Evolutionary conservation across 352 stramenopile genomes (phyloP), one percentile per base, ranked within the genome.

Genomic region (Pseudoperonospora humuli): DNA sequence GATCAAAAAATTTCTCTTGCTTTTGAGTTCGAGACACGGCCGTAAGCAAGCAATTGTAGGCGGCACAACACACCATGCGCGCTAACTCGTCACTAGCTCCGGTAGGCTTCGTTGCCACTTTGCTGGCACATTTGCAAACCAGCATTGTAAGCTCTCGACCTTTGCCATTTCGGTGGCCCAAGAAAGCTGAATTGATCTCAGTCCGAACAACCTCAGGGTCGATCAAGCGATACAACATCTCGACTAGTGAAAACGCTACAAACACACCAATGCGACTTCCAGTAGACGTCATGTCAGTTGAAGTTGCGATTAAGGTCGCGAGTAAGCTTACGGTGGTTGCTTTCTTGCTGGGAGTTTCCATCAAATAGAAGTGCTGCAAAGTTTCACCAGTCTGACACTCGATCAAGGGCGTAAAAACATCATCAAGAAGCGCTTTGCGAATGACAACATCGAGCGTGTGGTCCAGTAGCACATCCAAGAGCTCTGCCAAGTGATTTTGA

Each of bases 1-100:
- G 80, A 40, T 87, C 77, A 37, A 81, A 92, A 43, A 92, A 84
- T 40, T 92, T 92, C 32, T 92, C 77, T 32, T 90, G 75, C 18
- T 87, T 92, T 57, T 92, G 80, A 5, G 80, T 90, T 23, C 72
- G 70, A 1, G 77, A 84, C 17, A 92, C 75, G 2, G 77, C 79
- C 1, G 68, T 84, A 9, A 90, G 58, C 11, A 92, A 49, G 50
- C 80, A 92, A 21, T 63, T 71, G 39, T 89, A 92, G 15, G 80
- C 80, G 38, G 75, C 69, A 41, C 65, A 81, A 34, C 67, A 84
- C 21, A 61, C 34, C 39, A 84, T 72, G 5, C 67, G 62, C 8
- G 54, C 52, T 6, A 59, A 61, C 10, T 80, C 68, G 19, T 49
- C 67, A 21, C 60, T 14, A 6, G 64, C 45, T 18, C 47, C 54